Percentiles rank a stretch among this genome's conserved stretches.
These are phyloP conservation scores for Candida bentonensis DNA, from an alignment of 805 yeast genomes.

Conservation along the genomic window DNA sequence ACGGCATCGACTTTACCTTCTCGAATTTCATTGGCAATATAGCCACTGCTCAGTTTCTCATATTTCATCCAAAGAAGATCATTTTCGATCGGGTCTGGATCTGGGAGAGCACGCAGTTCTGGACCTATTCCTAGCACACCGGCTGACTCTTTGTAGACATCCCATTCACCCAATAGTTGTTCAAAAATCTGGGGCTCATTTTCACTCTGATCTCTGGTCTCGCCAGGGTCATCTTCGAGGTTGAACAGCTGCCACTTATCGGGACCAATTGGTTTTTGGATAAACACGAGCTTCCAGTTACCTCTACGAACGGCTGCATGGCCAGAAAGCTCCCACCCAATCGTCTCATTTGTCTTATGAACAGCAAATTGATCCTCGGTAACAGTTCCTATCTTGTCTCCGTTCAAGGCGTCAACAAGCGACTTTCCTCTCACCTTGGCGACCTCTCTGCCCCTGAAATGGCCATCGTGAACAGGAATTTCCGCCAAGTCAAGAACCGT, in stretches of 20 bases:
- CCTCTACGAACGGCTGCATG: slow-evolving; percentile 44
- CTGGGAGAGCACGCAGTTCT: no score
- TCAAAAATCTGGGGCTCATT: slow-evolving; percentile 25
- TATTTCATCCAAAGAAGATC: no score
- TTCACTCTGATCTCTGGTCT: slow-evolving; percentile 30
- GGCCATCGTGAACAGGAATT: slow-evolving; percentile 26
- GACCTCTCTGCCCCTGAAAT: slow-evolving; percentile 30
- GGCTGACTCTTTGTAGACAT: no score
- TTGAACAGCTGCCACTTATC: slow-evolving; percentile 32
- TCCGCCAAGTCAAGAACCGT: slow-evolving; percentile 38
- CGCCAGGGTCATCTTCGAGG: slow-evolving; percentile 33
- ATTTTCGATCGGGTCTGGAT: no score
- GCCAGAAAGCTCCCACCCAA: slow-evolving; percentile 46
- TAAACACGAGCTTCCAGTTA: slow-evolving; percentile 31
- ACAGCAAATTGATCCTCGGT: no score
- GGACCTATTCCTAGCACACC: no score
- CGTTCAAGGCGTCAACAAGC: slow-evolving; percentile 27
- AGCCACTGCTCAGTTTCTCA: no score
- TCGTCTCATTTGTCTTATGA: slow-evolving; percentile 30
- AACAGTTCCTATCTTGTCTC: slow-evolving; percentile 19
- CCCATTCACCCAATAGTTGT: slow-evolving; percentile 34
- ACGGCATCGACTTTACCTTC: no score
- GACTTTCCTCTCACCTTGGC: slow-evolving; percentile 32
- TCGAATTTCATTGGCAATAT: no score
- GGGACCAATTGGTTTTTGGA: slow-evolving; percentile 36